Evolutionary conservation across 352 stramenopile species (phyloP).

Genomic region (Peronosclerospora sorghi): DNA sequence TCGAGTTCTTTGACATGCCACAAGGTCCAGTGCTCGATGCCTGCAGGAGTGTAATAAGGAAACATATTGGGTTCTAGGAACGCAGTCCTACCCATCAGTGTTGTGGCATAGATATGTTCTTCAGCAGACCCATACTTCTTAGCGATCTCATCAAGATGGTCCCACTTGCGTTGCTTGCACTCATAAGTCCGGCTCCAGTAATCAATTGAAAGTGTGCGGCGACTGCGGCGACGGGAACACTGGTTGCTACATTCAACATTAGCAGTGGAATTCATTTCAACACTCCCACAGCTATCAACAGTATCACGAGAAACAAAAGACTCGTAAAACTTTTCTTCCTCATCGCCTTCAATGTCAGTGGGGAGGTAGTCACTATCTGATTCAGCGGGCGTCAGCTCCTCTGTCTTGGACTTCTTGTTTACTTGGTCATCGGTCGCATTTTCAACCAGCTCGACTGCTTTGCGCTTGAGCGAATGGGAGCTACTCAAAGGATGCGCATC

Average conservation of each 20-base stretch:
- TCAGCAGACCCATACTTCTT: conserved; percentile 66
- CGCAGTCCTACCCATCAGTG: conserved; percentile 68
- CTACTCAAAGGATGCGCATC: conserved; percentile 53
- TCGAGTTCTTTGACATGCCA: conserved; percentile 71
- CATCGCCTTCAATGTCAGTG: conserved; percentile 24
- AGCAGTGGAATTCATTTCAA: conserved; percentile 28
- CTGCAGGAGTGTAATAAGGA: conserved; percentile 79
- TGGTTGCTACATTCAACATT: conserved; percentile 47
- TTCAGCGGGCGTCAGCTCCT: conserved; percentile 15
- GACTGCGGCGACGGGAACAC: conserved; percentile 20
- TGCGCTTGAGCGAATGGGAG: conserved; percentile 50
- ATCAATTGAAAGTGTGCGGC: conserved; percentile 78
- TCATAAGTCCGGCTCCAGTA: conserved; percentile 84
- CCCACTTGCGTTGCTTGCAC: conserved; percentile 84
- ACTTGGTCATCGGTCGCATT: conserved; percentile 14
- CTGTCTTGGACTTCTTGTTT: conserved; percentile 24
- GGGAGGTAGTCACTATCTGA: conserved; percentile 29
- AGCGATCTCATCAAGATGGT: conserved; percentile 74
- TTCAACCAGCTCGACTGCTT: conserved; percentile 27
- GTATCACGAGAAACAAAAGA: conserved; percentile 8
- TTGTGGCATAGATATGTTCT: conserved; percentile 77
- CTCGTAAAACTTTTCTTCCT: conserved; percentile 9
- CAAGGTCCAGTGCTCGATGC: conserved; percentile 84
- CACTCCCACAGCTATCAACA: conserved; percentile 16
- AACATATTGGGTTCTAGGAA: conserved; percentile 86